Evolutionary conservation across 257 asterid genomes (phyloP).

Genomic region (Solanum tarapatanum): DNA sequence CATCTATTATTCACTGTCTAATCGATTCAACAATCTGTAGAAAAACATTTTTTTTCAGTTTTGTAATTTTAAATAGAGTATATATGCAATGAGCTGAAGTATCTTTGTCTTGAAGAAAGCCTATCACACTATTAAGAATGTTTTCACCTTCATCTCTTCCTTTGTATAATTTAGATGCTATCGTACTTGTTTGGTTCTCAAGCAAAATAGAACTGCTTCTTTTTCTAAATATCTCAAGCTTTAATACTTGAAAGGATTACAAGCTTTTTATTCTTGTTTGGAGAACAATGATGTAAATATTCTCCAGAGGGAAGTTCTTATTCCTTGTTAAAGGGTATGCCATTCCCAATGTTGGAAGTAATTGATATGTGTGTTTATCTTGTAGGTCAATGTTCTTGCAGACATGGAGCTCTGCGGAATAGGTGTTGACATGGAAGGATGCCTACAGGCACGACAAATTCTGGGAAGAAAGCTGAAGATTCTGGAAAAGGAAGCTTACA

Average conservation of each 20-base stretch:
- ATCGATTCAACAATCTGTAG: not conserved
- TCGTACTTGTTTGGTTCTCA: not conserved
- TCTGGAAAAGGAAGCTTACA: slow-evolving; percentile 79
- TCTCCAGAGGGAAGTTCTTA: not conserved
- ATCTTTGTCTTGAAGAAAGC: not conserved
- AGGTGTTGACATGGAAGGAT: slow-evolving; percentile 97
- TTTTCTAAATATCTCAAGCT: not conserved
- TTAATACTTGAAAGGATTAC: not conserved
- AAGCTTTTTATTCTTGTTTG: not conserved
- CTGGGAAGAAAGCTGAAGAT: slow-evolving; percentile 65
- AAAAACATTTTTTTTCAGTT: not conserved
- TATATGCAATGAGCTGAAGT: not conserved
- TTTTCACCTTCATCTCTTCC: not conserved
- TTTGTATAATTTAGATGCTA: not conserved
- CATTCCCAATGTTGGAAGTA: not conserved
- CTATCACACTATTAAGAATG: not conserved
- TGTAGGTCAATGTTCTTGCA: slow-evolving; percentile 74
- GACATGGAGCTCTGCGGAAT: slow-evolving; percentile 94
- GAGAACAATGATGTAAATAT: not conserved
- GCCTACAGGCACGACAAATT: slow-evolving; percentile 65
- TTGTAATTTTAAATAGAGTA: not conserved
- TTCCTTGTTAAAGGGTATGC: not conserved
- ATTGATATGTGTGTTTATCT: slow-evolving; percentile 5
- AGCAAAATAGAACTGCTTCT: not conserved
- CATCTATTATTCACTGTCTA: not conserved